Percentiles rank a stretch among this genome's conserved stretches.
phyloP scores from a whole-genome alignment of 345 rosid genomes.

The Camelina neglecta region DNA sequence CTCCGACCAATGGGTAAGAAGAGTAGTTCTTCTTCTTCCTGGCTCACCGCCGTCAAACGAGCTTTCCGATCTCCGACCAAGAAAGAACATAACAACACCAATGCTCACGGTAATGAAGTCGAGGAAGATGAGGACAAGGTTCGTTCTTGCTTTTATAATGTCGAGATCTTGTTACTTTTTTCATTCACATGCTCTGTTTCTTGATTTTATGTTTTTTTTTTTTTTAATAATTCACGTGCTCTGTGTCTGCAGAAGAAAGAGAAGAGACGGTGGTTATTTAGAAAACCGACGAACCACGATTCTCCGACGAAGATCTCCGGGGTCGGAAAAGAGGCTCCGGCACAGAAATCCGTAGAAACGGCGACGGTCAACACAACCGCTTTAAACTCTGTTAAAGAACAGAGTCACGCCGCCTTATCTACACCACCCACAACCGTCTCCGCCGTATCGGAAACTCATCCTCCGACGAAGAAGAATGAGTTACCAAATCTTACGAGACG shows the following conservation, averaged over 20 bases:
- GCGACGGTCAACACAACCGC: background rate
- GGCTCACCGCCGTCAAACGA: constrained; percentile 88
- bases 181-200: constrained; percentile 6
- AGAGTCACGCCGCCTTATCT: constrained; percentile 18
- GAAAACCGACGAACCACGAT: constrained; percentile 62
- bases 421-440: constrained; percentile 50
- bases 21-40: constrained; percentile 67
- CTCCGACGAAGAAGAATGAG: constrained; percentile 15
- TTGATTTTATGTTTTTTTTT: background rate
- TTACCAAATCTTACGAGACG: constrained; percentile 41
- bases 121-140: constrained; percentile 83
- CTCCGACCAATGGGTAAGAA: constrained; percentile 64
- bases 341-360: background rate
- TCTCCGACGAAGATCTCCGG: constrained; percentile 33
- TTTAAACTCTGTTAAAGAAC: constrained; percentile 47
- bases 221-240: background rate
- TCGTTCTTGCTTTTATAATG: background rate
- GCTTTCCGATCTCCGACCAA: constrained; percentile 85
- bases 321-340: background rate
- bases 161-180: constrained; percentile 16
- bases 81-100: constrained; percentile 48
- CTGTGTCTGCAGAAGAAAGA: constrained; percentile 58
- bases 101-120: constrained; percentile 43
- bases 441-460: constrained; percentile 45
- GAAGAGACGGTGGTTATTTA: constrained; percentile 74